Evolutionary conservation across 148 eudicot species (phyloP).

Genomic region (Tetragonia tetragonoides): DNA sequence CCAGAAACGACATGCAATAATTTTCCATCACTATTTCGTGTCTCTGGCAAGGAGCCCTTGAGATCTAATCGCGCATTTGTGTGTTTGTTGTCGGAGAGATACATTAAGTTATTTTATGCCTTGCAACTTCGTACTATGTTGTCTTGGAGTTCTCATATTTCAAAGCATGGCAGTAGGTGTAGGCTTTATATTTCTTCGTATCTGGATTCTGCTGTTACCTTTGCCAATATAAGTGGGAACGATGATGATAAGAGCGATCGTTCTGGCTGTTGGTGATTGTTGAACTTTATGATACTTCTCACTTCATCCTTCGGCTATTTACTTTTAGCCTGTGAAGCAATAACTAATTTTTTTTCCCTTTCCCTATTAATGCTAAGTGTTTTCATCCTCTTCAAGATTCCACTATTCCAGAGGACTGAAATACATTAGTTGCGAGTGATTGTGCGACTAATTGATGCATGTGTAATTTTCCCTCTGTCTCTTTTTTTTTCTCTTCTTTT

Average conservation of each 20-base stretch:
- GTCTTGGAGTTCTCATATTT: too few species aligned
- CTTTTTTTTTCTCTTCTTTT: neutral
- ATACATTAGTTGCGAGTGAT: neutral
- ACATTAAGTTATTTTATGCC: neutral
- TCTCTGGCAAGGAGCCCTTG: neutral
- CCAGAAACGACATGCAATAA: neutral
- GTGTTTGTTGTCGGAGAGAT: neutral
- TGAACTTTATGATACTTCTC: neutral
- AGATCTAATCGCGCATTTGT: neutral
- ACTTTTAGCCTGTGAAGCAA: neutral
- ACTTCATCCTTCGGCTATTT: neutral
- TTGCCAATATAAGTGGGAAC: neutral
- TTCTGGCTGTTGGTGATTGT: neutral
- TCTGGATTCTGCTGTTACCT: neutral
- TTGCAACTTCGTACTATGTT: neutral
- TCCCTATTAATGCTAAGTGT: neutral
- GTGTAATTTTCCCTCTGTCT: neutral
- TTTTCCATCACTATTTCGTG: neutral
- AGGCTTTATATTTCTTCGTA: too few species aligned
- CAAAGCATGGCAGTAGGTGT: too few species aligned
- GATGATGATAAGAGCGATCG: neutral
- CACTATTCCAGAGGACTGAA: neutral
- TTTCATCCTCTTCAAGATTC: neutral
- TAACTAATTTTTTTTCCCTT: neutral
- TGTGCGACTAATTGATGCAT: neutral